phyloP scores from a whole-genome alignment of 352 stramenopile genomes.

The Peronosclerospora sorghi region DNA sequence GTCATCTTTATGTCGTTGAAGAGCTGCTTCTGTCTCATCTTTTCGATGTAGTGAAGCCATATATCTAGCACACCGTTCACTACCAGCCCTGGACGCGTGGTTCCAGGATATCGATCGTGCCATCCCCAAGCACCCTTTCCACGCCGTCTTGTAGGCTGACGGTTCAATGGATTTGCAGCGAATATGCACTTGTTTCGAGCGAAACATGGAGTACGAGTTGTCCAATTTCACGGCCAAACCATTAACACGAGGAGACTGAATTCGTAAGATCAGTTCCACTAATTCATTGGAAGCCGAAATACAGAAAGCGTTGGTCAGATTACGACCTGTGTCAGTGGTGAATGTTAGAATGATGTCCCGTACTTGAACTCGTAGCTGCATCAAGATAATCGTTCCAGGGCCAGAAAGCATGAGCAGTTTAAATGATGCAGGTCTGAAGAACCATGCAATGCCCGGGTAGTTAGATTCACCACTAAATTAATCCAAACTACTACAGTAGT shows the following conservation, averaged over 20 bases:
- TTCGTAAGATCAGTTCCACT: conserved; percentile 34
- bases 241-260: conserved; percentile 8
- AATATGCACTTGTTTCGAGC: conserved; percentile 44
- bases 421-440: conserved; percentile 12
- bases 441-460: not conserved
- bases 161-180: conserved; percentile 16
- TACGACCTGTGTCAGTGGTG: conserved; percentile 11
- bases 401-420: conserved; percentile 9
- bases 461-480: too few species aligned
- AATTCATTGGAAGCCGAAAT: conserved; percentile 35
- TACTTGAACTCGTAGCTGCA: conserved; percentile 25
- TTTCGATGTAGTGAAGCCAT: conserved; percentile 32
- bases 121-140: conserved; percentile 50
- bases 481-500: not conserved
- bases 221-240: conserved; percentile 36
- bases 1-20: conserved; percentile 28
- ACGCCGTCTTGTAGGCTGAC: conserved; percentile 29
- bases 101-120: conserved; percentile 76
- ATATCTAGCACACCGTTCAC: conserved; percentile 27
- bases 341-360: conserved; percentile 33
- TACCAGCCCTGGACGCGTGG: conserved; percentile 22
- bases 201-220: conserved; percentile 59
- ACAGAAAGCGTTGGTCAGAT: conserved; percentile 28
- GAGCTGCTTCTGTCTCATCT: conserved; percentile 33
- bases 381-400: conserved; percentile 6